Evolutionary conservation across 1,284 basidiomycete species (phyloP), one percentile per base, ranked within the genome.

Genomic region (Butyriboletus appendiculatus): DNA sequence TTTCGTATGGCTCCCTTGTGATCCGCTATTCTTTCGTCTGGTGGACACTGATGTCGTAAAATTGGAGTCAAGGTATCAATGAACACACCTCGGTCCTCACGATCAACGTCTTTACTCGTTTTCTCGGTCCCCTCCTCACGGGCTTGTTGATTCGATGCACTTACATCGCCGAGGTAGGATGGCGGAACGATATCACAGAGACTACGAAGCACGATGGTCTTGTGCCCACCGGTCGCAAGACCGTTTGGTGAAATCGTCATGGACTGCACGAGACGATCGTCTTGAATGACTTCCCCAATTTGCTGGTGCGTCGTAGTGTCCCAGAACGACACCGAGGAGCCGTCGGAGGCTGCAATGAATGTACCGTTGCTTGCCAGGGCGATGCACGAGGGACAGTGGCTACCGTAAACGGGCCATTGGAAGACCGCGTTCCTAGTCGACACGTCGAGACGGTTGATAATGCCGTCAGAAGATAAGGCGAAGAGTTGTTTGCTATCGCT

Each of bases 141-240:
- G 12, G 2, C 2, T 0, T 14, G 15, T 41, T 5, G 2, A 22
- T 20, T 9, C 4, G 24, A 5, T 33, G 8, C 24, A 28, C 59
- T 58, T 34, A 61, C 58, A 28, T 16, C 2, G 8, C 39, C 54
- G 18, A 37, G 9, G 24, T 59, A 51, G 18, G 2, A 22, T 6
- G 41, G 12, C 4, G 58, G 59, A 22, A 60, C 40, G 0, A 46
- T 18, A 5, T 49, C 37, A 24, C 2, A 4, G 9, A 61, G 28
- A 30, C 20, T n/a, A 28, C 16, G 5, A 4, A 54, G 11, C 2
- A 20, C 15, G 9, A 61, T 46, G 1, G 20, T 41, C 1, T 10
- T 16, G 7, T 20, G 30, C 4, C 48, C 57, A 14, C n/a, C 18
- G 3, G 40, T 43, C 3, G 37, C 51, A 10, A 61, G 24, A 4